phyloP scores from a whole-genome alignment of 495 filamentous ascomycete genomes.

The Xylaria curta region DNA sequence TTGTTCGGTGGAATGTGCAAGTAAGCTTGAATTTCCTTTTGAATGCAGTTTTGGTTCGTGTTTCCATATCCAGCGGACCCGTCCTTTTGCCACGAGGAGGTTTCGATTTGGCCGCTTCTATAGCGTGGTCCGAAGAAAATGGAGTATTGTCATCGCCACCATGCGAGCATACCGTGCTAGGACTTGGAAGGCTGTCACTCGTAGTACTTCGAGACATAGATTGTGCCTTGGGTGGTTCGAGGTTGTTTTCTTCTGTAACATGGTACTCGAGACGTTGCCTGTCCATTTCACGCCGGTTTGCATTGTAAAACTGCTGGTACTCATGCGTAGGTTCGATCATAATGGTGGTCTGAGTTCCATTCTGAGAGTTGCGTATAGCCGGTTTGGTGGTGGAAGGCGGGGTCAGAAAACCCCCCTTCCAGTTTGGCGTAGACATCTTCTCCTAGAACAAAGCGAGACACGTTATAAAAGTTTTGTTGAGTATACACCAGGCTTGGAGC shows the following conservation, averaged over 20 bases:
- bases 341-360: constrained; percentile 23
- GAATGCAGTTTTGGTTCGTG: constrained; percentile 34
- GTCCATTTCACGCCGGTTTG: constrained; percentile 37
- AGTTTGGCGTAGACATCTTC: constrained; percentile 20
- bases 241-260: constrained; percentile 31
- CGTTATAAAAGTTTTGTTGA: background rate
- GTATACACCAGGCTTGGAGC: constrained; percentile 1
- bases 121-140: constrained; percentile 19
- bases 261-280: constrained; percentile 30
- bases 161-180: constrained; percentile 34
- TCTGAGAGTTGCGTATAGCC: constrained; percentile 23
- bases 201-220: constrained; percentile 27
- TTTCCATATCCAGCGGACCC: constrained; percentile 33
- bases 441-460: background rate
- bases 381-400: background rate
- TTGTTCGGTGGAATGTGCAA: constrained; percentile 34
- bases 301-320: constrained; percentile 46
- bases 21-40: constrained; percentile 39
- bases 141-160: constrained; percentile 29
- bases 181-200: constrained; percentile 17
- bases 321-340: constrained; percentile 40
- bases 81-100: constrained; percentile 36
- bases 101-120: constrained; percentile 26
- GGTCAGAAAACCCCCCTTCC: background rate
- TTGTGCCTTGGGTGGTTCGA: constrained; percentile 27